phyloP scores from a whole-genome alignment of 1,284 basidiomycete species.

The Leccinum griseonigrum region DNA sequence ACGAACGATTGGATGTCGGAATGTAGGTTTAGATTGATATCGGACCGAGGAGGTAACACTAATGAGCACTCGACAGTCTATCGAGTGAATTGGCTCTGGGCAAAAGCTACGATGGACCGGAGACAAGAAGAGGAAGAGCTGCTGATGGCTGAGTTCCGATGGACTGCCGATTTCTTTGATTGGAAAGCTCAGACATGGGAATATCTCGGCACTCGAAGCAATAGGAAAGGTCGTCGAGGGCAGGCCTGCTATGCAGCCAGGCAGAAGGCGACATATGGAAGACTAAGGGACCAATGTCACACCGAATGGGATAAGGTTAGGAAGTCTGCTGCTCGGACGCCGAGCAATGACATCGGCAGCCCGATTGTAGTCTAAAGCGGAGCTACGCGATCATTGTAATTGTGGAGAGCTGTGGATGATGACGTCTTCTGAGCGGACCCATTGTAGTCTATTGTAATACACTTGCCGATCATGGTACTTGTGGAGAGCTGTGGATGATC shows the following conservation, averaged over 20 bases:
- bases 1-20: conserved; percentile 1
- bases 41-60: background rate
- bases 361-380: background rate
- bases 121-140: background rate
- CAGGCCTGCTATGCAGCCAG: background rate
- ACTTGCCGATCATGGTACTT: background rate
- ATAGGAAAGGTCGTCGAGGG: background rate
- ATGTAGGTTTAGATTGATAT: background rate
- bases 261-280: background rate
- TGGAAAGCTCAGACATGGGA: background rate
- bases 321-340: background rate
- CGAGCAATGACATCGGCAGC: background rate
- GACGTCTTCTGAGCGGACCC: too few relatives aligned
- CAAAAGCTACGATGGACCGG: background rate
- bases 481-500: background rate
- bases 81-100: background rate
- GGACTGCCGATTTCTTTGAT: background rate
- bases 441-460: background rate
- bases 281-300: background rate
- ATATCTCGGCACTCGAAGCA: background rate
- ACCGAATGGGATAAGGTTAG: background rate
- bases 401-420: too few relatives aligned
- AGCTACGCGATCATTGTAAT: background rate
- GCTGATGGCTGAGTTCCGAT: background rate
- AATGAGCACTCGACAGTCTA: background rate